These are phyloP conservation scores for Imleria badia DNA, from an alignment of 768 basidiomycete species.

Conservation along the genomic window DNA sequence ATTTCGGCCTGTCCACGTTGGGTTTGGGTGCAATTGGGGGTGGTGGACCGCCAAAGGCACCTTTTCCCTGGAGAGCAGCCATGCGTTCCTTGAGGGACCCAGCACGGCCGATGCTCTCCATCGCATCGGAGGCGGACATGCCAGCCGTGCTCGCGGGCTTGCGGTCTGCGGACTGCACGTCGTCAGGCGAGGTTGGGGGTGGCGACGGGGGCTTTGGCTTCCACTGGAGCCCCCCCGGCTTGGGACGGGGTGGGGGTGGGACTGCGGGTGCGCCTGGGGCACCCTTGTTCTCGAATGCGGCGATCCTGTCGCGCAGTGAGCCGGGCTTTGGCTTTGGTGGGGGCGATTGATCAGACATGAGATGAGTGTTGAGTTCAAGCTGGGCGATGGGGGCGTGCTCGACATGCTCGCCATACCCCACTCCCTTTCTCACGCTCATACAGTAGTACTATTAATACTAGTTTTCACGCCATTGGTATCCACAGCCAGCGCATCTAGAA, in stretches of 20 bases:
- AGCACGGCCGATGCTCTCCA: conserved; percentile 77
- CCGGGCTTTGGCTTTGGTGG: conserved; percentile 68
- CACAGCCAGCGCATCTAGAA: conserved; percentile 58
- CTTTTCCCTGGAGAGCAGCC: conserved; percentile 87
- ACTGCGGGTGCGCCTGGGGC: conserved; percentile 31
- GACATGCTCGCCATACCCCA: conserved; percentile 14
- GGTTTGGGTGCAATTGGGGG: conserved; percentile 53
- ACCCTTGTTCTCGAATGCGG: conserved; percentile 74
- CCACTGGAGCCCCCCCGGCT: conserved; percentile 70
- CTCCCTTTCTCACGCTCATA: conserved; percentile 25
- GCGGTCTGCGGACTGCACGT: conserved; percentile 14
- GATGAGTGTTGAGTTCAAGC: conserved; percentile 19
- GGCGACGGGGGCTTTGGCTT: conserved; percentile 61
- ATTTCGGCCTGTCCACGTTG: conserved; percentile 69
- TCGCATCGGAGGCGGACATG: conserved; percentile 86
- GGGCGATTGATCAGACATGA: conserved; percentile 61
- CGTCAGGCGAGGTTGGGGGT: conserved; percentile 34
- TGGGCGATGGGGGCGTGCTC: conserved; percentile 16
- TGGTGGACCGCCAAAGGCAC: conserved; percentile 64
- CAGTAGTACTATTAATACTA: conserved; percentile 23
- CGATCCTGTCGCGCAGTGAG: conserved; percentile 85
- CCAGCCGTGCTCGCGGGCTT: conserved; percentile 35
- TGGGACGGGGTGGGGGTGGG: conserved; percentile 41
- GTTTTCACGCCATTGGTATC: conserved; percentile 71
- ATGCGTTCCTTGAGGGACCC: conserved; percentile 90